Base-by-base conservation (phyloP, 345 rosid species). In the Schrenkiella parvula region DNA sequence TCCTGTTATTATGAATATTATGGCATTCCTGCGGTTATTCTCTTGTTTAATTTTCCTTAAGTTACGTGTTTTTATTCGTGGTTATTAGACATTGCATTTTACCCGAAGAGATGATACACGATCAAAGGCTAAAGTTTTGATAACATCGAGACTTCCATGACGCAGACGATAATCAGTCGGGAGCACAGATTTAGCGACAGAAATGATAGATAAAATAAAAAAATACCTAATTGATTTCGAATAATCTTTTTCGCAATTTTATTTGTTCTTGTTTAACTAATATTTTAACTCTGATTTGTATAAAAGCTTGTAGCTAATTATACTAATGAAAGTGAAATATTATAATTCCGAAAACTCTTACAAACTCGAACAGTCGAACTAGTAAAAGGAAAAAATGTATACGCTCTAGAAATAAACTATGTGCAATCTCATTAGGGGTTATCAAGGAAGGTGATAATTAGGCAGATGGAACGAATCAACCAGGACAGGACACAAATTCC, bases 241-340 rank as follows among this genome's bases (percentile, higher is more conserved):
- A 47, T 2, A 3, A 21, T 21, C 1, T 10, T 22, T 48, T 4
- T n/a, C 25, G 1, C 11, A 25, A 37, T 23, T 50, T 23, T 29
- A 17, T 55, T 4, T 31, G 8, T 19, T 22, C 26, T 32, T 32
- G 42, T 56, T 57, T 19, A 11, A 10, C 28, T 34, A 34, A 3
- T 12, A 32, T 18, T 56, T 18, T 11, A 17, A 34, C 5, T 19
- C 35, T 8, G 9, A 6, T 9, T 19, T 6, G 63, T 12, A 19
- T 12, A 26, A 58, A 6, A 3, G 21, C 1, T 0, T 35, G 47
- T 80, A 32, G 80, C 82, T 82, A 23, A 71, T 77, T 35, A 13
- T 23, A 48, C 42, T 12, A 15, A 15, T 1, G 13, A 43, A 17
- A 4, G 19, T 4, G 46, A 58, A 2, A 14, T 3, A 18, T 25